Percentiles rank a stretch among this genome's conserved stretches.
Evolutionary conservation across 495 filamentous ascomycete genomes (phyloP).

Genomic region (Alectoria sarmentosa): DNA sequence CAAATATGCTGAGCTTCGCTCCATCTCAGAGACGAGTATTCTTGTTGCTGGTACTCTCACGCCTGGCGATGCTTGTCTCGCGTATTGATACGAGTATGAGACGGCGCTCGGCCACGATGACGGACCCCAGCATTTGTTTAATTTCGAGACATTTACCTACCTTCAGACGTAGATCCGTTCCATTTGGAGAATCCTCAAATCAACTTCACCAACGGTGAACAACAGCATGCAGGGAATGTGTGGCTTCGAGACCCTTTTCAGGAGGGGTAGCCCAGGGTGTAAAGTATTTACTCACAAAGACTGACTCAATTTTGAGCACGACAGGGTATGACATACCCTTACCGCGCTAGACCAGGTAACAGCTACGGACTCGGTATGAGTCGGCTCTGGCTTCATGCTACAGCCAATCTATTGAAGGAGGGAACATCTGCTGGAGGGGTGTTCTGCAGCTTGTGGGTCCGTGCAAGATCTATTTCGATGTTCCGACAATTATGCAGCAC

Average conservation of each 20-base stretch:
- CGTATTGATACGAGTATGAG: not conserved
- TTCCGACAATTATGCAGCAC: not conserved
- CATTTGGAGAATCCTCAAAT: no score
- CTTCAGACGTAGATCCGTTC: no score
- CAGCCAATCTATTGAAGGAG: not conserved
- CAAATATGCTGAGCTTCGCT: not conserved
- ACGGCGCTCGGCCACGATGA: not conserved
- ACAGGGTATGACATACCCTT: no score
- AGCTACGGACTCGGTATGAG: no score
- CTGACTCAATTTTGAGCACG: no score
- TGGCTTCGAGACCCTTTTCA: no score
- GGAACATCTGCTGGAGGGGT: not conserved
- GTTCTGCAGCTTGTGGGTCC: not conserved
- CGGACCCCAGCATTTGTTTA: not conserved
- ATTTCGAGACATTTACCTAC: not conserved
- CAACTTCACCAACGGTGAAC: no score
- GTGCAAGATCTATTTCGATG: not conserved
- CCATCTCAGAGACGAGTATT: not conserved
- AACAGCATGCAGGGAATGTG: no score
- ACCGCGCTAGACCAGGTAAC: no score
- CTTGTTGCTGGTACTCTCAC: not conserved
- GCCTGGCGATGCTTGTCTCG: not conserved
- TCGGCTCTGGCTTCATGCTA: not conserved
- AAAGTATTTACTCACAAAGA: no score
- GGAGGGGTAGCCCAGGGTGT: no score